phyloP scores from a whole-genome alignment of 1,284 basidiomycete species.

The Cutaneotrichosporon mucoides region DNA sequence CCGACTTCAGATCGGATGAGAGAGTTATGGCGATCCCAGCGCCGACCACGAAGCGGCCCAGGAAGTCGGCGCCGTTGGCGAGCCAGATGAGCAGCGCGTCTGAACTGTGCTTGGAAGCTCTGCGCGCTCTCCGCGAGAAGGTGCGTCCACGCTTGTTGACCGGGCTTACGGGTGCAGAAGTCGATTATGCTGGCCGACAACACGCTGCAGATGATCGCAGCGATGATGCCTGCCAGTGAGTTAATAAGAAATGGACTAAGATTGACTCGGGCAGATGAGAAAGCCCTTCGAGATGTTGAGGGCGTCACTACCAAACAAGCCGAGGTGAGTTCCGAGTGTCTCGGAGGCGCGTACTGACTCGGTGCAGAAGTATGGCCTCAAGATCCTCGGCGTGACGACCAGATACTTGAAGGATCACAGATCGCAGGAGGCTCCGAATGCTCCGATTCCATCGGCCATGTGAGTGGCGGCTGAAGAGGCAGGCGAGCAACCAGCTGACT shows the following conservation, averaged over 20 bases:
- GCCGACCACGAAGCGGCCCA: not conserved
- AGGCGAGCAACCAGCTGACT: not conserved
- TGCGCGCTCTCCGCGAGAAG: slow-evolving; percentile 8
- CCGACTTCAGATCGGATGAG: not conserved
- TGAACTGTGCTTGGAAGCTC: slow-evolving; percentile 6
- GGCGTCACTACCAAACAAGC: slow-evolving; percentile 23
- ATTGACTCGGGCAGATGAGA: slow-evolving; percentile 16
- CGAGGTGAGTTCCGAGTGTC: slow-evolving; percentile 4
- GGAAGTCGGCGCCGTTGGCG: not conserved
- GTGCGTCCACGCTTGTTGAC: not conserved
- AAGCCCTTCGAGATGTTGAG: slow-evolving; percentile 27
- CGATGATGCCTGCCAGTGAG: slow-evolving; percentile 41
- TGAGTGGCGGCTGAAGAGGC: not conserved
- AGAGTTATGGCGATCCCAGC: not conserved
- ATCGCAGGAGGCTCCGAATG: slow-evolving; percentile 1
- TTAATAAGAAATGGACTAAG: not conserved
- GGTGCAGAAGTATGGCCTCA: slow-evolving; percentile 15
- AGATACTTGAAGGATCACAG: slow-evolving; percentile 7
- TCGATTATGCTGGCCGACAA: slow-evolving; percentile 19
- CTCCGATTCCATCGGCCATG: not conserved
- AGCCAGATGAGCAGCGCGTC: not conserved
- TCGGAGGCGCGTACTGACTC: not conserved
- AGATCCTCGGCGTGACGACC: slow-evolving; percentile 21
- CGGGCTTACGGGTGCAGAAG: not conserved
- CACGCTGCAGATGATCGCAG: slow-evolving; percentile 38